Evolutionary conservation across 2,329 filamentous ascomycete genomes (phyloP), one percentile per base, ranked within the genome.

Genomic region (Nemania sp.): DNA sequence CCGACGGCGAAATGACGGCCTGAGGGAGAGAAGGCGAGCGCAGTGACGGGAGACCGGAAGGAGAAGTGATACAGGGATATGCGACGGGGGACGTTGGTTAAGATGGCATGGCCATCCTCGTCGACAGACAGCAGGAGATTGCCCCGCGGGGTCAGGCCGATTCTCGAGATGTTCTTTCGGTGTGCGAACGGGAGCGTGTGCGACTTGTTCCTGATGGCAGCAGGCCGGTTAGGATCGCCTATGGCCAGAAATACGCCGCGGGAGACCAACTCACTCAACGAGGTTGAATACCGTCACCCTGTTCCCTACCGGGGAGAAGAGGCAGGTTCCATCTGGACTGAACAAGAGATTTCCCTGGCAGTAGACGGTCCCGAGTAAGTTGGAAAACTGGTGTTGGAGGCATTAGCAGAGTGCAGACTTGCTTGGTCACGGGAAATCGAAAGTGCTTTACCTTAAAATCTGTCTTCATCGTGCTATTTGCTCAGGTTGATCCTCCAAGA

Each of bases 351-450:
- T 99, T 78, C 96, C 95, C 85, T 93, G 91, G 81, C 92, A 92
- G 82, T 98, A 99, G 74, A 99, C 95, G 69, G 95, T 99, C 75
- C 95, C 96, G 73, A 99, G 86, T 75, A 99, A 86, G 79, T 98
- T 99, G 76, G 94, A 97, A 80, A 99, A 99, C 93, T 97, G 72
- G 5, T 7, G 21, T 25, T 4, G 21, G 32, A 9, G 1, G n/a
- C 34, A 29, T 71, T 52, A 71, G 60, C 40, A 32, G 5, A 25
- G 32, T 6, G 47, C 29, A 1, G 12, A 5, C 3, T 13, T 13
- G 13, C 7, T 21, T 35, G 17, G 29, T 12, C 10, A 12, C 3
- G 15, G n/a, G 17, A 32, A 12, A 17, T 12, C 5, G 49, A 21
- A 18, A 21, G n/a, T 3, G 12, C 77, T 5, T 65, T 79, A 96